Base-by-base conservation (phyloP, 108 stramenopile species). In the Nitzschia sp. region DNA sequence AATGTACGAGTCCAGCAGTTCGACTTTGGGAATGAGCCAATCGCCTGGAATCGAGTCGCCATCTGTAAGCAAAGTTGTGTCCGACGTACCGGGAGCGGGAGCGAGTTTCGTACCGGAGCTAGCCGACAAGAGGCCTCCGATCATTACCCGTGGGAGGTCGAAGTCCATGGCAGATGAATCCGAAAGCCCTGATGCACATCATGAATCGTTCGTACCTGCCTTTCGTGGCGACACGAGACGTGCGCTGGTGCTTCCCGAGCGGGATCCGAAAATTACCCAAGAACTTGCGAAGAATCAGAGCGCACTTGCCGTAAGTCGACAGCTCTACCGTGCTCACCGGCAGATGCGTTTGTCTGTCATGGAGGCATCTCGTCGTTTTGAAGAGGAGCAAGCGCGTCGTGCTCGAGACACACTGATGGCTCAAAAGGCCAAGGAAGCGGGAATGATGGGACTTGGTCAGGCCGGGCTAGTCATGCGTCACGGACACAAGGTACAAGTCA, bases 381-480 rank as follows among this genome's bases (percentile, higher is more conserved):
- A 95, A 63, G 88, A 90, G 45, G 84, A 95, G 54, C 86, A 91
- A 72, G 68, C 86, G 19, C 68, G 78, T 25, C 87, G 79, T 67
- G 86, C 91, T 13, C 78, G 79, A 25, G 87, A 85, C 42, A 55
- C 76, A n/a, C 53, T 93, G 34, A 61, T 81, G 58, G 83, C 80
- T 28, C 75, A 74, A 70, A 81, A 83, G 32, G 75, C 72, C 1
- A 62, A 62, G 45, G 70, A 68, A 45, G 54, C 59, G 15, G 36
- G 47, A 30, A 72, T 67, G 53, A 65, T 36, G 31, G 46, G 46
- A 31, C 45, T 30, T 1, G 62, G 34, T 5, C 36, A 36, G 17
- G 90, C 90, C 32, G 92, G 92, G 38, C 65, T 94, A 38, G 92
- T 94, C 23, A 91, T 94, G 89, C 72, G 89, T 27, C 92, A 83